These are phyloP conservation scores for Ogataea naganishii DNA, from an alignment of 805 yeast species.

Conservation along the genomic window DNA sequence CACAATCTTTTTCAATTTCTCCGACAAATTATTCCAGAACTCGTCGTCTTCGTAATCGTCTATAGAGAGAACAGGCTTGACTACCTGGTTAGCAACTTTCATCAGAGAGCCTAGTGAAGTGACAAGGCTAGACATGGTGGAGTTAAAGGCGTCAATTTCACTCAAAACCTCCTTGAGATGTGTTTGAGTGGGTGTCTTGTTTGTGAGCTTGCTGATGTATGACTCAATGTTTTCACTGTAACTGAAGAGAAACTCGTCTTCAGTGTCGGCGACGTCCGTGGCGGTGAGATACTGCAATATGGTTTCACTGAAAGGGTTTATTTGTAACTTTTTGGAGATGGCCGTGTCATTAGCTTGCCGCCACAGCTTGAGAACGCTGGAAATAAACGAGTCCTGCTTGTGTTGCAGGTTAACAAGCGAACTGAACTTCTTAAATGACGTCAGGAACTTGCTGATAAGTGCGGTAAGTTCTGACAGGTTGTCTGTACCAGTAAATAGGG, in stretches of 20 bases:
- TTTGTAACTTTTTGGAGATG: too few species aligned
- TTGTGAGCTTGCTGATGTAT: conserved; percentile 11
- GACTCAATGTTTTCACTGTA: too few species aligned
- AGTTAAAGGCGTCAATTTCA: conserved; percentile 13
- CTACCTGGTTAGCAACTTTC: conserved; percentile 10
- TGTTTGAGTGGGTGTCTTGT: conserved; percentile 3
- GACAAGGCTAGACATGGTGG: conserved; percentile 6
- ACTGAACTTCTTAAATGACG: conserved; percentile 21
- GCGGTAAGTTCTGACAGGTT: conserved; percentile 12
- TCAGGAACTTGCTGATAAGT: conserved; percentile 12
- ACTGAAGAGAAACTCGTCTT: too few species aligned
- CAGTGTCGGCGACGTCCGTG: too few species aligned
- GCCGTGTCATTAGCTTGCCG: too few species aligned
- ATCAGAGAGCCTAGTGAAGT: conserved; percentile 13
- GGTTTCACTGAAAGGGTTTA: too few species aligned
- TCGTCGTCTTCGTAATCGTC: conserved; percentile 26
- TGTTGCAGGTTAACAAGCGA: conserved; percentile 13
- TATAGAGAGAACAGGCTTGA: conserved; percentile 24
- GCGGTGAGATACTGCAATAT: too few species aligned
- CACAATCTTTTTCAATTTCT: conserved; percentile 1
- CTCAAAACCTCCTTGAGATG: conserved; percentile 8
- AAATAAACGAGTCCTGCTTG: not conserved
- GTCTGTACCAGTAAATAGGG: too few species aligned
- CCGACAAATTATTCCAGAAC: conserved; percentile 16
- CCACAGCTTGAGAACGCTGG: too few species aligned